Evolutionary conservation across 2,329 filamentous ascomycete genomes (phyloP), one percentile per base, ranked within the genome.

Genomic region (Aureobasidium sp.): DNA sequence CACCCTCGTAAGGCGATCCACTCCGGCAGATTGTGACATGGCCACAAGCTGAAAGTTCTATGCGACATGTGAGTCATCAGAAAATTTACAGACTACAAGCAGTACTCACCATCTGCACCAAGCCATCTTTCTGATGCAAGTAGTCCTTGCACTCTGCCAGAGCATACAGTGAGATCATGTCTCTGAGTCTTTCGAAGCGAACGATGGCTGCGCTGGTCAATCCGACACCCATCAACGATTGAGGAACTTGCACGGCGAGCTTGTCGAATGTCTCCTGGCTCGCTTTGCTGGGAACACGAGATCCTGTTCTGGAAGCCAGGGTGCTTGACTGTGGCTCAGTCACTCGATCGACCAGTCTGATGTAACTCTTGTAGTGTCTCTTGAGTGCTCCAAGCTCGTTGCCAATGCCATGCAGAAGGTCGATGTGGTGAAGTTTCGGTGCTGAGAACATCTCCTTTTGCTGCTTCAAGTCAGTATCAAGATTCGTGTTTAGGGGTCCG

Each of bases 11-110:
- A 92, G 79, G 24, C 86, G 82, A 63, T 89, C 87, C 12, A 90
- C 88, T 4, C 85, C 84, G 66, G 85, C 82, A 0, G 87, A 89
- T 72, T 91, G 87, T 70, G 88, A 90, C 69, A 90, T 84, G 20
- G 87, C 84, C 63, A 88, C 89, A 66, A 92, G 80, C 71, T 88
- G 90, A 79, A 91, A 91, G 71, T 90, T 90, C 86, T 89, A 63
- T 29, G 26, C 41, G 10, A 15, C 26, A 3, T 64, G 56, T 70
- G 63, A 67, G 68, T 50, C 48, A 44, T 17, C 15, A 32, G 48
- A 50, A 29, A 2, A 46, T 44, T 24, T 1, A 5, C 15, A 29
- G n/a, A 53, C 41, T 12, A 27, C 17, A 36, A 36, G 29, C 59
- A 13, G 51, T 32, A 68, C 79, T 70, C 72, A 87, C 87, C 70